Evolutionary conservation across 306 rosid species (phyloP).

Genomic region (Lathyrus oleraceus): DNA sequence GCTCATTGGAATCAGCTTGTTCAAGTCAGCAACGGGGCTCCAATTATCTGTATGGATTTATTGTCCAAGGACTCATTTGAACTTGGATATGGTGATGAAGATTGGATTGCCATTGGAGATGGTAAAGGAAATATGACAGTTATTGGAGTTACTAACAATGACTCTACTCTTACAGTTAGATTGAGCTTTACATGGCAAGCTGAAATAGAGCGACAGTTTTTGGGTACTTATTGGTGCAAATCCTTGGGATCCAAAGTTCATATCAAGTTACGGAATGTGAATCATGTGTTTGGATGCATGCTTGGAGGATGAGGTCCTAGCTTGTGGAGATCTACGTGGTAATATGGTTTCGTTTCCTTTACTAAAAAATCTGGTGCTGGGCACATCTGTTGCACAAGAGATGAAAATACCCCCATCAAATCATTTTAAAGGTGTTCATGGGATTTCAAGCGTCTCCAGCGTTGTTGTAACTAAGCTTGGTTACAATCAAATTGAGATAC

Average conservation of each 20-base stretch:
- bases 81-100: constrained; percentile 50
- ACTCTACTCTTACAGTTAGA: constrained; percentile 51
- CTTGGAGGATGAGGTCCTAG: constrained; percentile 76
- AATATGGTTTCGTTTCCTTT: constrained; percentile 81
- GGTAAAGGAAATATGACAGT: constrained; percentile 80
- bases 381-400: constrained; percentile 42
- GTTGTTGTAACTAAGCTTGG: constrained; percentile 52
- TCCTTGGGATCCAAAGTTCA: constrained; percentile 77
- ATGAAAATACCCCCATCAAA: constrained; percentile 52
- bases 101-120: constrained; percentile 93
- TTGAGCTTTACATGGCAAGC: constrained; percentile 69
- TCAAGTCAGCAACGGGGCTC: constrained; percentile 62
- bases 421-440: constrained; percentile 91
- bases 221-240: constrained; percentile 90
- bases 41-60: constrained; percentile 85
- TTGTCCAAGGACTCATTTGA: constrained; percentile 47
- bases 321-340: constrained; percentile 94
- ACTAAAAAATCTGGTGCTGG: constrained; percentile 47
- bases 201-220: constrained; percentile 86
- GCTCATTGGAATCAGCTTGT: constrained; percentile 79
- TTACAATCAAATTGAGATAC: constrained; percentile 58
- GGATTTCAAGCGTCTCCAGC: constrained; percentile 86
- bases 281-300: constrained; percentile 85
- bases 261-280: constrained; percentile 70
- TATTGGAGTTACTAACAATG: constrained; percentile 47